A percentile compares a stretch with the other conserved stretches of the same genome.
phyloP scores from a whole-genome alignment of 2,329 filamentous ascomycete genomes.

The Claviceps arundinis region DNA sequence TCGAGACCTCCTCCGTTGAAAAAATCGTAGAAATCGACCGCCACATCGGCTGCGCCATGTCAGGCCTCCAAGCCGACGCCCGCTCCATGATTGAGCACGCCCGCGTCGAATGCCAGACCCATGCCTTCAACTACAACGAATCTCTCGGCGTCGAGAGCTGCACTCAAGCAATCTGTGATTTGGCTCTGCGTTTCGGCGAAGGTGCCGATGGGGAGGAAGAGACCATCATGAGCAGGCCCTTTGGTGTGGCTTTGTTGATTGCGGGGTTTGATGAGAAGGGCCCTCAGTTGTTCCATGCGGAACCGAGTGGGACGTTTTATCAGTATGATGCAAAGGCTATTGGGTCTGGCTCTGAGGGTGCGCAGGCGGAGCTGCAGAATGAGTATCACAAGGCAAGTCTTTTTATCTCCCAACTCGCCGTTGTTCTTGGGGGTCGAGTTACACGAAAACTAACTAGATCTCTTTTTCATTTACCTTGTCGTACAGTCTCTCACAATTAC shows the following conservation, averaged over 20 bases:
- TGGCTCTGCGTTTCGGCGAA: constrained; percentile 92
- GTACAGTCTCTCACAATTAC: constrained; percentile 71
- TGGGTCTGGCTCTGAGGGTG: constrained; percentile 90
- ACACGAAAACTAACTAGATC: neutral
- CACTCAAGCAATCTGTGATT: constrained; percentile 96
- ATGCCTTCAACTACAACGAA: constrained; percentile 97
- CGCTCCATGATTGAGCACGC: constrained; percentile 97
- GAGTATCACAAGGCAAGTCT: constrained; percentile 84
- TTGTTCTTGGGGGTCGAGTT: neutral
- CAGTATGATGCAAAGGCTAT: constrained; percentile 98
- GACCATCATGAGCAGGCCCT: constrained; percentile 95
- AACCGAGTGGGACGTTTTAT: constrained; percentile 97
- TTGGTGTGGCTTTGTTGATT: constrained; percentile 91
- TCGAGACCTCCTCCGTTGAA: constrained; percentile 95
- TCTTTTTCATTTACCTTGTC: neutral
- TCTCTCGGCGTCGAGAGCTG: constrained; percentile 90
- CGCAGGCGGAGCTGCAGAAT: constrained; percentile 94
- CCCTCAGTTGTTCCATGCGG: constrained; percentile 92
- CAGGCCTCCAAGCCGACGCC: constrained; percentile 90
- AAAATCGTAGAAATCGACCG: constrained; percentile 99
- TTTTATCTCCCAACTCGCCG: no score
- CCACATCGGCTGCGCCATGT: constrained; percentile 99
- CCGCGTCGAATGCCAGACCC: constrained; percentile 91
- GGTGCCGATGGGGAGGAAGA: constrained; percentile 95
- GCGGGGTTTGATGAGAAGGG: constrained; percentile 96